phyloP scores from a whole-genome alignment of 2,329 filamentous ascomycete species.

The Tolypocladium capitatum region DNA sequence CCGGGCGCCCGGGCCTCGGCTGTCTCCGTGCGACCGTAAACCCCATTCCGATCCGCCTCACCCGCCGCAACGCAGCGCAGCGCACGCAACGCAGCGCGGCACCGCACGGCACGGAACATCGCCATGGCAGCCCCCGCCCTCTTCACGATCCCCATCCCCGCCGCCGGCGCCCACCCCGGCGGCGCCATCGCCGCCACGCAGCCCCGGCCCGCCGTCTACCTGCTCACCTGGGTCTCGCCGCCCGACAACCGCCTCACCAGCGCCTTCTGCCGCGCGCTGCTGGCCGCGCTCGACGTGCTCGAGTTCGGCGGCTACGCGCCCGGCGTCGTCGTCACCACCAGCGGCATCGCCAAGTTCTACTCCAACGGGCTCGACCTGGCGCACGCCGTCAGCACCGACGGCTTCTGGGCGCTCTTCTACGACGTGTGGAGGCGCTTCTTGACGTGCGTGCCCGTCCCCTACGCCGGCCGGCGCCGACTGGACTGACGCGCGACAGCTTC shows the following conservation, averaged over 20 bases:
- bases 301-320: slow-evolving; percentile 47
- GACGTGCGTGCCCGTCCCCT: too few relatives aligned
- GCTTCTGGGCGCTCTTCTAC: slow-evolving; percentile 53
- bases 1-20: too few relatives aligned
- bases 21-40: too few relatives aligned
- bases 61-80: too few relatives aligned
- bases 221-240: slow-evolving; percentile 57
- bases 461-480: too few relatives aligned
- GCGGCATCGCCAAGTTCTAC: slow-evolving; percentile 65
- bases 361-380: slow-evolving; percentile 70
- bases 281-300: slow-evolving; percentile 62
- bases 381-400: slow-evolving; percentile 44
- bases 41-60: too few relatives aligned
- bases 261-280: slow-evolving; percentile 51
- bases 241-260: slow-evolving; percentile 67
- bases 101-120: too few relatives aligned
- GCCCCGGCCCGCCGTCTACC: slow-evolving; percentile 49
- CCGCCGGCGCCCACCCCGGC: slow-evolving; percentile 29
- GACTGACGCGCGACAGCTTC: slow-evolving; percentile 34
- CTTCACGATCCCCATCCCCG: slow-evolving; percentile 39
- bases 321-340: slow-evolving; percentile 70
- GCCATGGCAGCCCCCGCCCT: slow-evolving; percentile 13
- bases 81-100: too few relatives aligned
- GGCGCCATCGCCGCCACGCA: slow-evolving; percentile 51
- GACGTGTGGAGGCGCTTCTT: slow-evolving; percentile 48